Conservation (phyloP, 2,329 filamentous ascomycete genomes). For the Cladophialophora yegresii region DNA sequence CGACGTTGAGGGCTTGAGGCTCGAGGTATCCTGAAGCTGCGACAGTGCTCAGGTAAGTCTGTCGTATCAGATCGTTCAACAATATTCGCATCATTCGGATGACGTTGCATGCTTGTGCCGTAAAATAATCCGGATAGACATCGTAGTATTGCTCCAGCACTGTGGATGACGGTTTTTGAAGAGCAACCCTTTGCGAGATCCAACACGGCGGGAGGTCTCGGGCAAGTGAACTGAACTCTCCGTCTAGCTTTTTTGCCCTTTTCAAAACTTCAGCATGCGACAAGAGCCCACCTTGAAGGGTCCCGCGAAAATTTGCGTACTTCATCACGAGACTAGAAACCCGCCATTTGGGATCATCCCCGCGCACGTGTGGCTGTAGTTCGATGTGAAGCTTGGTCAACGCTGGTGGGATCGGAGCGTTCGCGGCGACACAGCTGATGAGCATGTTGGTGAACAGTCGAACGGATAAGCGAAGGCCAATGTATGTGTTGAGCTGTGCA, state of each 20-base stretch:
- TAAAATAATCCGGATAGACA: slow-evolving; percentile 38
- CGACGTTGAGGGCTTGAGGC: neutral
- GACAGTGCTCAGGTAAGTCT: slow-evolving; percentile 8
- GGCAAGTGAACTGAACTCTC: slow-evolving; percentile 35
- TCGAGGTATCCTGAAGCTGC: neutral
- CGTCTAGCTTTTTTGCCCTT: slow-evolving; percentile 37
- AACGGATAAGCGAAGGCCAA: slow-evolving; percentile 32
- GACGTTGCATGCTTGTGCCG: slow-evolving; percentile 42
- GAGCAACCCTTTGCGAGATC: slow-evolving; percentile 19
- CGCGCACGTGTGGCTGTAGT: slow-evolving; percentile 35
- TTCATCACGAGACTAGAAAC: slow-evolving; percentile 39
- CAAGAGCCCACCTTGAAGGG: slow-evolving; percentile 28
- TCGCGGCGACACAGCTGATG: slow-evolving; percentile 39
- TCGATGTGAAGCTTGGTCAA: slow-evolving; percentile 45
- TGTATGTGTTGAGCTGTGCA: slow-evolving; percentile 36
- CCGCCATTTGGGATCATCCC: slow-evolving; percentile 40
- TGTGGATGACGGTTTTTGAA: slow-evolving; percentile 16
- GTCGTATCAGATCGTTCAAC: slow-evolving; percentile 38
- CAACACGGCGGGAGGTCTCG: slow-evolving; percentile 25
- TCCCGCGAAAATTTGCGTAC: slow-evolving; percentile 36
- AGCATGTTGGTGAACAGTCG: slow-evolving; percentile 38
- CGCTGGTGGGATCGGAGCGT: slow-evolving; percentile 44
- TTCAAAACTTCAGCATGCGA: slow-evolving; percentile 29
- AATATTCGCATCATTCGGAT: slow-evolving; percentile 40
- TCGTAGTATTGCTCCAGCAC: slow-evolving; percentile 38